These are phyloP conservation scores for Backusella tuberculispora DNA, from an alignment of 192 early-diverging fungal genomes.

Conservation along the genomic window DNA sequence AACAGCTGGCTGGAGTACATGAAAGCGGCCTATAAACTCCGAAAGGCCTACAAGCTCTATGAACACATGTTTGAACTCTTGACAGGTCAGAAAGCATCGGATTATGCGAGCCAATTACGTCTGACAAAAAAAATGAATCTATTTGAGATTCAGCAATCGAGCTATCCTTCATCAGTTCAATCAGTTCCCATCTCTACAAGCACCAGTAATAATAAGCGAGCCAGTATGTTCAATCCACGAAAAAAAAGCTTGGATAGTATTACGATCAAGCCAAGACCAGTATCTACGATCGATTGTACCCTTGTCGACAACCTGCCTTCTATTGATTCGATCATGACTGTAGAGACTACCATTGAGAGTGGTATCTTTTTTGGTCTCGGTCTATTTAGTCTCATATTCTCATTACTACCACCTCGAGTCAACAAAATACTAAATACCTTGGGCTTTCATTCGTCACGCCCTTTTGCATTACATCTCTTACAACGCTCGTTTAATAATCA, in stretches of 20 bases:
- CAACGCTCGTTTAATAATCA: conserved; percentile 30
- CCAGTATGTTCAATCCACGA: not conserved
- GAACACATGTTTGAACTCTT: conserved; percentile 40
- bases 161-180: not conserved
- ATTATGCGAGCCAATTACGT: conserved; percentile 29
- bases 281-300: not conserved
- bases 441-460: conserved; percentile 40
- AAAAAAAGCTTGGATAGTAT: not conserved
- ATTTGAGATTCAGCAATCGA: not conserved
- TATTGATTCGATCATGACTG: not conserved
- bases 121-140: conserved; percentile 16
- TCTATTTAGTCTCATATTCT: conserved; percentile 42
- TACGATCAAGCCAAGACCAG: not conserved
- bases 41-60: conserved; percentile 43
- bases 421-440: conserved; percentile 37
- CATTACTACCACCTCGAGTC: conserved; percentile 40
- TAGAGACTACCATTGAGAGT: conserved; percentile 28
- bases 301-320: not conserved
- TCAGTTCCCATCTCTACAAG: not conserved
- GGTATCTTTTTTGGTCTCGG: conserved; percentile 46
- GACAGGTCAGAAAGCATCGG: conserved; percentile 35
- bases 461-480: conserved; percentile 39
- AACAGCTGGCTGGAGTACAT: conserved; percentile 45
- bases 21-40: conserved; percentile 41
- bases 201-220: not conserved